Evolutionary conservation across 2,329 filamentous ascomycete genomes (phyloP).

Genomic region (Epicoccum sorghinum): DNA sequence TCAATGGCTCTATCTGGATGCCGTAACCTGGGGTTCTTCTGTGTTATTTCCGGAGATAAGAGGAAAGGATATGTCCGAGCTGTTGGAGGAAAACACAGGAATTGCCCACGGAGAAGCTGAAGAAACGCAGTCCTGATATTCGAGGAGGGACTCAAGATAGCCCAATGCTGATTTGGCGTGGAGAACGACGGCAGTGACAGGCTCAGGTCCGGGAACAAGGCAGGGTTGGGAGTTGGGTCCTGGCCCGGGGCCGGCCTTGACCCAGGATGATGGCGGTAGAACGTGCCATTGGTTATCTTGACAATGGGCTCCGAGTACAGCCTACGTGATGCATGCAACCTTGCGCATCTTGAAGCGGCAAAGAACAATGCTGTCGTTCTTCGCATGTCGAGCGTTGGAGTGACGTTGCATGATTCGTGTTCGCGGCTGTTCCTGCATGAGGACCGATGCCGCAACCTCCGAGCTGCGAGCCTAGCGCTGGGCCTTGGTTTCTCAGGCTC

Average conservation of each 20-base stretch:
- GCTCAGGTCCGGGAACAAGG: constrained; percentile 73
- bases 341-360: constrained; percentile 33
- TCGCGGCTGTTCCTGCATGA: constrained; percentile 6
- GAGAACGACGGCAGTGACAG: constrained; percentile 71
- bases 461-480: background rate
- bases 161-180: constrained; percentile 70
- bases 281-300: constrained; percentile 68
- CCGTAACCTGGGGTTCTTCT: constrained; percentile 59
- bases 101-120: constrained; percentile 75
- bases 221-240: constrained; percentile 63
- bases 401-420: constrained; percentile 10
- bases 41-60: constrained; percentile 64
- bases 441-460: background rate
- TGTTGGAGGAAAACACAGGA: constrained; percentile 75
- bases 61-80: constrained; percentile 82
- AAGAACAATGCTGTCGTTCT: constrained; percentile 37
- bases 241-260: constrained; percentile 47
- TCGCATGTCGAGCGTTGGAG: constrained; percentile 35
- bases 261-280: constrained; percentile 76
- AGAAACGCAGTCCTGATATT: constrained; percentile 83
- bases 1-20: constrained; percentile 73
- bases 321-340: constrained; percentile 24
- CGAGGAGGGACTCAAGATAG: constrained; percentile 79
- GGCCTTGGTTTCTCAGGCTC: constrained; percentile 7
- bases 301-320: constrained; percentile 37